Base-by-base conservation (phyloP, 129 eudicot genomes). In the Escallonia rubra region DNA sequence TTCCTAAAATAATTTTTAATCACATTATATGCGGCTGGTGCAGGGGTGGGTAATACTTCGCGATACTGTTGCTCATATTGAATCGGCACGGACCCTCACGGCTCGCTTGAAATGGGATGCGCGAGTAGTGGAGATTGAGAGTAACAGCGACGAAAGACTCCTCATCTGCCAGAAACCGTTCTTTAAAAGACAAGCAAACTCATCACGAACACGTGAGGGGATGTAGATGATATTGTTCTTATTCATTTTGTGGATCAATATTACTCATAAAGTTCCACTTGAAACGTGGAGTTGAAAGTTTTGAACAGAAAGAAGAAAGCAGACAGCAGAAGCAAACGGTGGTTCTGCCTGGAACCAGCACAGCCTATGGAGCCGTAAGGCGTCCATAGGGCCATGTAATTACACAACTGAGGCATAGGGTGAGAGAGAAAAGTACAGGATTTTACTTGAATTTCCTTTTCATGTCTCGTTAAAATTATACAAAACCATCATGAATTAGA, bases 11-110 rank as follows among this genome's bases (percentile, higher is more conserved):
- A 23, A 23, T 23, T 59, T 73, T 74, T 83, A 56, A 78, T 66
- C 3, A 6, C 42, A 57, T 6, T 56, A 52, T 16, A 67, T 66
- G 66, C 5, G 64, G 13, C 2, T 64, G 57, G 53, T 77, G 73
- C 82, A 93, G 99, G 99, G 99, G 8, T 93, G 99, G 99, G 83
- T 89, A 68, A 79, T 93, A 72, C 66, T 93, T 43, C 87, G 89
- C 5, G 99, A 93, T 75, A 61, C 79, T 7, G 61, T 82, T 13
- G 43, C 87, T 34, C 85, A 86, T 2, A 82, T 93, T 49, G 95
- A 93, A 72, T 72, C 78, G 43, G 95, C 95, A 53, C 85, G 99
- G 79, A 72, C 82, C 60, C 78, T 86, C 39, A 70, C 86, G 3
- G 74, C 95, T 45, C 74, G 78, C 53, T 69, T 93, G 69, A 89